A percentile compares a stretch with the other conserved stretches of the same genome.
phyloP scores from a whole-genome alignment of 2,329 filamentous ascomycete genomes.

The Rosellinia necatrix region DNA sequence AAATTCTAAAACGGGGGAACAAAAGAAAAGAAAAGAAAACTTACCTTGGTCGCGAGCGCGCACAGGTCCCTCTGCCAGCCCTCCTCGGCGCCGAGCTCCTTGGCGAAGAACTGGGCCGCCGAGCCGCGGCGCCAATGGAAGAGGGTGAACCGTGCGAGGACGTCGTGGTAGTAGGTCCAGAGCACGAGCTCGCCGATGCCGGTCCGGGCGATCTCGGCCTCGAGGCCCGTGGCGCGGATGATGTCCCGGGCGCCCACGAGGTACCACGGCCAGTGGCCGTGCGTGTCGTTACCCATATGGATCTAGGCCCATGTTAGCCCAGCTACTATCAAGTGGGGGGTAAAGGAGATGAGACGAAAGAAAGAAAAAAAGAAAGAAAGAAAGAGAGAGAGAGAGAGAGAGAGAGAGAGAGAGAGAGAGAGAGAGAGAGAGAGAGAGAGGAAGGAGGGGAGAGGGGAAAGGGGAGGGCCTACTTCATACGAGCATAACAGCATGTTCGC shows the following conservation, averaged over 20 bases:
- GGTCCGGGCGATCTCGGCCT: slow-evolving; percentile 1
- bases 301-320: slow-evolving; percentile 7
- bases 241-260: slow-evolving; percentile 21
- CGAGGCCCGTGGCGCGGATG: slow-evolving; percentile 4
- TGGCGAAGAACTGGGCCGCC: background rate
- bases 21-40: background rate
- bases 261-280: slow-evolving; percentile 24
- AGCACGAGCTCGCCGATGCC: slow-evolving; percentile 17
- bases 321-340: no score
- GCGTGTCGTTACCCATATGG: slow-evolving; percentile 14
- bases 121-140: slow-evolving; percentile 20
- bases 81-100: slow-evolving; percentile 9
- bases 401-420: no score
- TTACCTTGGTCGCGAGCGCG: slow-evolving; percentile 11
- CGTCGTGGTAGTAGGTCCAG: slow-evolving; percentile 23
- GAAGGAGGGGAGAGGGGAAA: no score
- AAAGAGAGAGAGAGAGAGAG: no score
- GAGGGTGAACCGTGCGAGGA: slow-evolving; percentile 18
- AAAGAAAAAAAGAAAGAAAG: no score
- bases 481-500: slow-evolving; percentile 24
- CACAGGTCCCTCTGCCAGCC: slow-evolving; percentile 23
- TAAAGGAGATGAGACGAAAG: no score
- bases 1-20: background rate
- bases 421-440: no score
- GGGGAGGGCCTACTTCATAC: slow-evolving; percentile 17